phyloP scores from a whole-genome alignment of 2,329 filamentous ascomycete species.

The Teratosphaeria pseudoeucalypti region DNA sequence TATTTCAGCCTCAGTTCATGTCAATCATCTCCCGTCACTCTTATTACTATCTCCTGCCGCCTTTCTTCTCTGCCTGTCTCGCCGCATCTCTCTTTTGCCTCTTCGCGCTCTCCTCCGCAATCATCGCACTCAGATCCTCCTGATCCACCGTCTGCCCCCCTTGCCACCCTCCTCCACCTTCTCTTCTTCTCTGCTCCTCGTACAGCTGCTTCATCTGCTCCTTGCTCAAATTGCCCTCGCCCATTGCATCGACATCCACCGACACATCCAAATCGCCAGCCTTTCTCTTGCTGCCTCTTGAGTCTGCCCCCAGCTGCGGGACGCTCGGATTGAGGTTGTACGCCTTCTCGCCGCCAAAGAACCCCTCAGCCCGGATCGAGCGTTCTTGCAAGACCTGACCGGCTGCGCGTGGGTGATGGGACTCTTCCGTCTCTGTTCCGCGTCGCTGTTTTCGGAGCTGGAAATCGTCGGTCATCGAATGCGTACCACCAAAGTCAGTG shows the following conservation, averaged over 20 bases:
- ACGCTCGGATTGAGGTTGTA: conserved; percentile 67
- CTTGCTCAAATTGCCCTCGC: conserved; percentile 69
- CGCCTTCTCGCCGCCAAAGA: conserved; percentile 89
- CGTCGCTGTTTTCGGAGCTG: conserved; percentile 79
- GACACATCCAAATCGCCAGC: conserved; percentile 90
- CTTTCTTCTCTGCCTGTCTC: conserved; percentile 17
- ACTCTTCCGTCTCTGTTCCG: conserved; percentile 82
- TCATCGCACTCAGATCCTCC: conserved; percentile 91
- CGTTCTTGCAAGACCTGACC: conserved; percentile 87
- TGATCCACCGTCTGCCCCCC: conserved; percentile 63
- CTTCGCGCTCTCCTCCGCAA: conserved; percentile 85
- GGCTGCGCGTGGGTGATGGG: conserved; percentile 60
- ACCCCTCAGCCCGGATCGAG: conserved; percentile 74
- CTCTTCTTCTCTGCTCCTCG: conserved; percentile 57
- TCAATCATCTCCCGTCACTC: background rate
- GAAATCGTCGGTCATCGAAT: conserved; percentile 75
- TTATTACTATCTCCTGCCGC: background rate
- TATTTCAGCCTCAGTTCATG: background rate
- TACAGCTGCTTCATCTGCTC: conserved; percentile 74
- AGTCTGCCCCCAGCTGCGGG: conserved; percentile 68
- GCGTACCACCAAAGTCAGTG: conserved; percentile 65
- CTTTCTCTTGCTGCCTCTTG: conserved; percentile 75
- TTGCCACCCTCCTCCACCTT: conserved; percentile 50
- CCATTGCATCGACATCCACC: conserved; percentile 73
- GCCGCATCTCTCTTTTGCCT: conserved; percentile 81